A percentile compares a stretch with the other conserved stretches of the same genome.
phyloP scores from a whole-genome alignment of 2,329 filamentous ascomycete genomes.

The Polychaeton citri region DNA sequence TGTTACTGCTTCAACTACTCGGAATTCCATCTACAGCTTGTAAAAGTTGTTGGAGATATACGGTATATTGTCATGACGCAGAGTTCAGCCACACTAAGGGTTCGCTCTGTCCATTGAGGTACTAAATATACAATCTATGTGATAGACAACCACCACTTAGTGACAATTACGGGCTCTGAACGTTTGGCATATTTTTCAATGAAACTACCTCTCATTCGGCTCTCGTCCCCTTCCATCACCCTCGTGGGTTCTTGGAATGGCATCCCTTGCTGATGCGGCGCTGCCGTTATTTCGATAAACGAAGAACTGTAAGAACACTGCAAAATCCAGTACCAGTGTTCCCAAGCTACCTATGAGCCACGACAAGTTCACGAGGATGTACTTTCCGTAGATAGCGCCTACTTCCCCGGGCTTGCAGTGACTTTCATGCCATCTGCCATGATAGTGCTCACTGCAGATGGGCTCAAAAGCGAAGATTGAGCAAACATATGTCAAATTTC shows the following conservation, averaged over 20 bases:
- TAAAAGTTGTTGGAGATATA: too few relatives aligned
- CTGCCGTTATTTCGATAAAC: slow-evolving; percentile 50
- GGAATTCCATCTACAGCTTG: too few relatives aligned
- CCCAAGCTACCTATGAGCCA: slow-evolving; percentile 87
- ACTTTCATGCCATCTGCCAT: slow-evolving; percentile 20
- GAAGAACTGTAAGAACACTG: slow-evolving; percentile 86
- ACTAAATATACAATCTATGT: too few relatives aligned
- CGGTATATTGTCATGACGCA: too few relatives aligned
- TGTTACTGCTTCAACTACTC: too few relatives aligned
- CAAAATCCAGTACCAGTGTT: slow-evolving; percentile 70
- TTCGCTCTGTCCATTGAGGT: too few relatives aligned
- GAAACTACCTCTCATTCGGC: slow-evolving; percentile 8
- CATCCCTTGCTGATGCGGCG: slow-evolving; percentile 13
- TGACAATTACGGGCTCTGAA: too few relatives aligned
- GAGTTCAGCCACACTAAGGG: too few relatives aligned
- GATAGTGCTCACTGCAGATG: slow-evolving; percentile 37
- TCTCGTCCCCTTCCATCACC: slow-evolving; percentile 17
- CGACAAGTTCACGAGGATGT: slow-evolving; percentile 78
- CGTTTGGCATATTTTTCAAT: too few relatives aligned
- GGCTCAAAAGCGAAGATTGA: slow-evolving; percentile 86
- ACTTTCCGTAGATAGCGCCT: slow-evolving; percentile 54
- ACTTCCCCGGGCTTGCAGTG: slow-evolving; percentile 55
- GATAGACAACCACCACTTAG: too few relatives aligned
- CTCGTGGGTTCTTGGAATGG: slow-evolving; percentile 6
- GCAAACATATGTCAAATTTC: slow-evolving; percentile 85